Evolutionary conservation across 305 asterid genomes (phyloP).

Genomic region (Plantago lanceolata): DNA sequence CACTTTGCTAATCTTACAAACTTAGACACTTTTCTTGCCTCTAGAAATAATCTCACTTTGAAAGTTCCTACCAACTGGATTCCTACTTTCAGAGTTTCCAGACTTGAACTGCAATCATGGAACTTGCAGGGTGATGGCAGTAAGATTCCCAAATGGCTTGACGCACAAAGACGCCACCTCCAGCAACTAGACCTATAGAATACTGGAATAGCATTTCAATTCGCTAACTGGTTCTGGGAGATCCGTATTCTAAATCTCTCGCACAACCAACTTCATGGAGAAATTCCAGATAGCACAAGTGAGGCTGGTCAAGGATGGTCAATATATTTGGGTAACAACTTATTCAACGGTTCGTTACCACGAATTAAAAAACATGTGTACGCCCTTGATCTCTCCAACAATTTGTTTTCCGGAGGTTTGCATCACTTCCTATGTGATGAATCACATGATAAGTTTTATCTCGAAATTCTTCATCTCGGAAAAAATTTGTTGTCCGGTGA

Average conservation of each 20-base stretch:
- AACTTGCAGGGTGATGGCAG: constrained; percentile 3
- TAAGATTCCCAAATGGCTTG: constrained; percentile 31
- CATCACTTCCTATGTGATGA: constrained; percentile 22
- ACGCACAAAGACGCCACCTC: constrained; percentile 10
- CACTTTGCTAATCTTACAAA: constrained; percentile 31
- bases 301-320: background rate
- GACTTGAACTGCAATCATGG: constrained; percentile 20
- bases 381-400: constrained; percentile 33
- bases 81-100: constrained; percentile 17
- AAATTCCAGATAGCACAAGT: constrained; percentile 13
- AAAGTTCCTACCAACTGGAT: constrained; percentile 25
- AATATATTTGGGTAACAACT: constrained; percentile 29
- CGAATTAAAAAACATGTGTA: background rate
- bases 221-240: constrained; percentile 39
- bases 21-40: constrained; percentile 1
- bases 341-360: constrained; percentile 34
- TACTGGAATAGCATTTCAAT: constrained; percentile 25
- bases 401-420: constrained; percentile 26
- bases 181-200: constrained; percentile 26
- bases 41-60: constrained; percentile 24
- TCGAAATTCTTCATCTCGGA: background rate
- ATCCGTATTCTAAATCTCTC: constrained; percentile 16
- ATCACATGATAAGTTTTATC: background rate
- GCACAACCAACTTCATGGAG: constrained; percentile 25
- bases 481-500: background rate